Base-by-base conservation (phyloP, 805 yeast species). In the Saturnispora besseyi region DNA sequence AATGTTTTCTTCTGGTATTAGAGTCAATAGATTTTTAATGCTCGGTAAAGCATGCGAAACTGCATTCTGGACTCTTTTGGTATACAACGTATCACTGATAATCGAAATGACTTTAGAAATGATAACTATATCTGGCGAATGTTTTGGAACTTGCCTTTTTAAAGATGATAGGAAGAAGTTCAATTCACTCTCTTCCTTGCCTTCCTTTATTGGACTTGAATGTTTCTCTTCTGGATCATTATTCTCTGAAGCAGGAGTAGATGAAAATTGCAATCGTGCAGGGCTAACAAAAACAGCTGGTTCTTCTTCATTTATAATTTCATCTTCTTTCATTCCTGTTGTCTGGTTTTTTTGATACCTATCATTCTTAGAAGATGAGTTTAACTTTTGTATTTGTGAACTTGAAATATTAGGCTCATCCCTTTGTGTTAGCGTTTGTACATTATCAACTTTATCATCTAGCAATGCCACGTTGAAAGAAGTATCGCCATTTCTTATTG, bases 91-190 rank as follows among this genome's bases (percentile, higher is more conserved):
- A 21, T 43, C 45, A 31, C 26, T n/a, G 11, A 43, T 28, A 15
- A 43, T 29, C 37, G 45, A 43, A 29, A 43, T 43, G 8, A 43
- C 45, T 15, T 43, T 43, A 11, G 36, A 43, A 18, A 43, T 32
- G 5, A 43, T 43, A 21, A 15, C 28, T 24, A 26, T 24, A 12
- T 22, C 15, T 4, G 42, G 42, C 5, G 30, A 24, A 3, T 22
- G 42, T 22, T 22, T 22, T 22, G 42, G 42, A 22, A 7, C 42
- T 11, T 18, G 22, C 8, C 13, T 21, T 22, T 18, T 9, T 36
- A 12, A 18, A 4, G 40, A 13, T 5, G 15, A 5, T 33, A 33
- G 13, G 8, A 33, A n/a, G 37, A 18, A 33, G 6, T 5, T 2
- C n/a, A 5, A 18, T 22, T 36, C 13, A 7, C 21, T 1, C 10